phyloP scores from a whole-genome alignment of 495 filamentous ascomycete species.

The Clavariopsis aquatica region DNA sequence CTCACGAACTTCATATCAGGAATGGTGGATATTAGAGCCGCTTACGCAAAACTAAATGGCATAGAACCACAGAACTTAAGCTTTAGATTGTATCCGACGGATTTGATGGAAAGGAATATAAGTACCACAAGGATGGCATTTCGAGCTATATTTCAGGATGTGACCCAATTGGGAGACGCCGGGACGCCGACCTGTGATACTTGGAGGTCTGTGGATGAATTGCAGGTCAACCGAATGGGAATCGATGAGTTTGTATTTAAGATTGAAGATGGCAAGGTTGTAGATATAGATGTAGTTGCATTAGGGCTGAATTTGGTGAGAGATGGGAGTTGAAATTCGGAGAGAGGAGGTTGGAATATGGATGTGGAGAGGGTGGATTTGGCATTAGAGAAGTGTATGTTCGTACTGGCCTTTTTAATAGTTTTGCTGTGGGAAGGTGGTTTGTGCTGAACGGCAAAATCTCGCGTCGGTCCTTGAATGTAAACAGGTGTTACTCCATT shows the following conservation, averaged over 20 bases:
- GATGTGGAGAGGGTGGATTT: neutral
- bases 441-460: too few relatives aligned
- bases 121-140: neutral
- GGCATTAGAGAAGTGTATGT: neutral
- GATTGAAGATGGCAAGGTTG: neutral
- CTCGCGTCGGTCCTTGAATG: too few relatives aligned
- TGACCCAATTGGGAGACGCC: slow-evolving; percentile 3
- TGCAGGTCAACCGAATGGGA: neutral
- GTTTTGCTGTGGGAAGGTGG: neutral
- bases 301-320: slow-evolving; percentile 6
- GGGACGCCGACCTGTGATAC: slow-evolving; percentile 18
- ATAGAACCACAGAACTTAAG: slow-evolving; percentile 11
- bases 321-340: neutral
- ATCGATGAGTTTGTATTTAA: slow-evolving; percentile 17
- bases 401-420: neutral
- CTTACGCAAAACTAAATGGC: slow-evolving; percentile 4
- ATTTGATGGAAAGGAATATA: neutral
- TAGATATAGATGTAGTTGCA: slow-evolving; percentile 2
- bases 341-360: neutral
- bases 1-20: neutral
- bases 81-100: slow-evolving; percentile 16
- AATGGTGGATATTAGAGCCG: neutral
- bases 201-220: slow-evolving; percentile 9
- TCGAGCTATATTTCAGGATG: slow-evolving; percentile 10
- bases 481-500: too few relatives aligned